These are phyloP conservation scores for Globisporangium takayamanum DNA, from an alignment of 352 stramenopile genomes.

Conservation along the genomic window DNA sequence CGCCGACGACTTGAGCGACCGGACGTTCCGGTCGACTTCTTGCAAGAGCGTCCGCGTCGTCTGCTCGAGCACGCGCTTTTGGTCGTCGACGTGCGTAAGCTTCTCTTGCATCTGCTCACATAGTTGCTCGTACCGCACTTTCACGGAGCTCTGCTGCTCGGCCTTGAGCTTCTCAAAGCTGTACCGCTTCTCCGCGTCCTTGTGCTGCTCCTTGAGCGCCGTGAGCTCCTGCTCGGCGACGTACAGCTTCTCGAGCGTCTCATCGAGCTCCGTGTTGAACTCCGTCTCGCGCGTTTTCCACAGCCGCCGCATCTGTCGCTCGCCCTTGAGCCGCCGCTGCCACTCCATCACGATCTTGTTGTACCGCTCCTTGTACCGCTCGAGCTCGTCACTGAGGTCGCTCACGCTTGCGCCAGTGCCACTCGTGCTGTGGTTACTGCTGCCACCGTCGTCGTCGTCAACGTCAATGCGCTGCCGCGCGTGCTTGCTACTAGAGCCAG, in stretches of 20 bases:
- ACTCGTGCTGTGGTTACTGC: neutral
- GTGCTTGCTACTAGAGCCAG: slow-evolving; percentile 8
- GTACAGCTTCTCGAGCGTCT: slow-evolving; percentile 48
- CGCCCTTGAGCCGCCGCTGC: slow-evolving; percentile 66
- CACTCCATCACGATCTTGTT: slow-evolving; percentile 76
- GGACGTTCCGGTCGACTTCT: slow-evolving; percentile 69
- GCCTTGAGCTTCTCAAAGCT: slow-evolving; percentile 61
- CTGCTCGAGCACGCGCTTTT: slow-evolving; percentile 75
- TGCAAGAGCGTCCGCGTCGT: slow-evolving; percentile 65
- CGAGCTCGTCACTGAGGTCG: slow-evolving; percentile 45
- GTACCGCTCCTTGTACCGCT: slow-evolving; percentile 75
- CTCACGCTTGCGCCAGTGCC: slow-evolving; percentile 5
- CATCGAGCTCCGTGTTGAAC: slow-evolving; percentile 62
- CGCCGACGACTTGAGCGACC: slow-evolving; percentile 55
- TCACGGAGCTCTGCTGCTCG: slow-evolving; percentile 78
- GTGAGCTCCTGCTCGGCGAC: slow-evolving; percentile 34
- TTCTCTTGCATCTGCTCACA: slow-evolving; percentile 72
- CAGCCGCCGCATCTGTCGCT: slow-evolving; percentile 69
- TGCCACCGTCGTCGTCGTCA: slow-evolving; percentile 17
- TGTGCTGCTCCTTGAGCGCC: slow-evolving; percentile 34
- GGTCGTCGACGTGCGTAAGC: slow-evolving; percentile 51
- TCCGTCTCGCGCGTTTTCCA: slow-evolving; percentile 75
- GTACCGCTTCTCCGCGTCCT: slow-evolving; percentile 64
- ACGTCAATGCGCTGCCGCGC: slow-evolving; percentile 5
- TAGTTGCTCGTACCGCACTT: slow-evolving; percentile 61